A percentile compares a stretch with the other conserved stretches of the same genome.
phyloP scores from a whole-genome alignment of 768 basidiomycete genomes.

The Xanthoconium purpureum region DNA sequence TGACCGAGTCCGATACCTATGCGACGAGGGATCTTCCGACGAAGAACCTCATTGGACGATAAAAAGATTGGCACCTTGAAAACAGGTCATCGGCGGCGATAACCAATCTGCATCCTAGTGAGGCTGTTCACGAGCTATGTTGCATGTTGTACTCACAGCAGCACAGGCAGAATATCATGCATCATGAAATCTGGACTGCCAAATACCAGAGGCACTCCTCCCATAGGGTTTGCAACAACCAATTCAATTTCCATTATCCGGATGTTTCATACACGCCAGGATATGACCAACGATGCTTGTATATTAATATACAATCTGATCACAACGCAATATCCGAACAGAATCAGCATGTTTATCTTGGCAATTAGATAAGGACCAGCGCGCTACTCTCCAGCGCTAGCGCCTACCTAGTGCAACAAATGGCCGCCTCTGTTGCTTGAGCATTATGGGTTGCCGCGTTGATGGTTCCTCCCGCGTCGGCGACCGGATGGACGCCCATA shows the following conservation, averaged over 20 bases:
- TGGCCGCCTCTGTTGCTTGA: not conserved
- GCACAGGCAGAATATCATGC: not conserved
- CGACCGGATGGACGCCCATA: not conserved
- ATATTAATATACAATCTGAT: not conserved
- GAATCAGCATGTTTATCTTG: not conserved
- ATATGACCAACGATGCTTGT: too few species aligned
- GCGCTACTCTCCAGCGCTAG: not conserved
- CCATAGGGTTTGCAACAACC: not conserved
- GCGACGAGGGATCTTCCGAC: conserved; percentile 45
- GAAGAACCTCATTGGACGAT: conserved; percentile 68
- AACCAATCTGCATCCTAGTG: not conserved
- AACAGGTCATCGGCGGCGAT: not conserved
- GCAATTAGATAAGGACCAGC: not conserved
- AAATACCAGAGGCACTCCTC: conserved; percentile 13
- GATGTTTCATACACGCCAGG: not conserved
- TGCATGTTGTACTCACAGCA: not conserved
- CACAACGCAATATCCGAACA: not conserved
- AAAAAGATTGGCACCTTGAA: conserved; percentile 74
- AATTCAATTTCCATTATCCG: not conserved
- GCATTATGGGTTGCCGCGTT: not conserved
- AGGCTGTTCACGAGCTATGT: not conserved
- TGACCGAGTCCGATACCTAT: conserved; percentile 79
- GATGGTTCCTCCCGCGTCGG: not conserved
- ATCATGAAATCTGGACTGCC: not conserved
- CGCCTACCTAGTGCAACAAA: not conserved